Base-by-base conservation (phyloP, 345 rosid genomes). In the Ceriops zippeliana region DNA sequence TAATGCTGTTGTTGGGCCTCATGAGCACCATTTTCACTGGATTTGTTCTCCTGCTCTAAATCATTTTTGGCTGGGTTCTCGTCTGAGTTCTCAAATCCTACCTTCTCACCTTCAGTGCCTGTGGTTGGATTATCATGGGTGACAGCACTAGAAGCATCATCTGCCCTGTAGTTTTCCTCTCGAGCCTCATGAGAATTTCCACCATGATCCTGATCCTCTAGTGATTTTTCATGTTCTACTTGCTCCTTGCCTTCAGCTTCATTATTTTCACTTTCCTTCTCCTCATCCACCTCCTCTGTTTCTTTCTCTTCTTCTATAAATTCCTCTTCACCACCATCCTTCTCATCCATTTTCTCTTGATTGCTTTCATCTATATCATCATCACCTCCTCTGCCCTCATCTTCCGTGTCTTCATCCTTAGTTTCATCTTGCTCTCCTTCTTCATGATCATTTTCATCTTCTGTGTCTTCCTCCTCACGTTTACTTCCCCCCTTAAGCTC, bases 91-190 rank as follows among this genome's bases (percentile, higher is more conserved):
- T 74, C 85, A 16, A 53, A 67, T 62, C 71, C 77, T 67, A 58
- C 70, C 66, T 85, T 85, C 67, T 82, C 72, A 11, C 74, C 67
- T 65, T 82, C 91, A 21, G 82, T 58, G 70, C 54, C 73, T 37
- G 71, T 59, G 20, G 47, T 66, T 57, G 79, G 83, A n/a, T 81
- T 65, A 66, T 89, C 96, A 56, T 95, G 97, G 47, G 96, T 77
- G 58, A 95, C 99, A 17, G 97, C 99, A 79, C 96, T 95, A 34
- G 97, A 95, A 74, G 97, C 99, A 81, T 95, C 99, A 73, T 95
- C 99, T 13, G 83, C 96, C 79, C 78, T 89, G 73, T 92, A 92
- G 68, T 83, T 81, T 77, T 83, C 93, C 78, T 92, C 96, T 19
- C 96, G 84, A 17, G 98, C 98, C 82, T 83, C 96, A 26, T 87